phyloP scores from a whole-genome alignment of 768 basidiomycete species.

The Mycena epipterygia region DNA sequence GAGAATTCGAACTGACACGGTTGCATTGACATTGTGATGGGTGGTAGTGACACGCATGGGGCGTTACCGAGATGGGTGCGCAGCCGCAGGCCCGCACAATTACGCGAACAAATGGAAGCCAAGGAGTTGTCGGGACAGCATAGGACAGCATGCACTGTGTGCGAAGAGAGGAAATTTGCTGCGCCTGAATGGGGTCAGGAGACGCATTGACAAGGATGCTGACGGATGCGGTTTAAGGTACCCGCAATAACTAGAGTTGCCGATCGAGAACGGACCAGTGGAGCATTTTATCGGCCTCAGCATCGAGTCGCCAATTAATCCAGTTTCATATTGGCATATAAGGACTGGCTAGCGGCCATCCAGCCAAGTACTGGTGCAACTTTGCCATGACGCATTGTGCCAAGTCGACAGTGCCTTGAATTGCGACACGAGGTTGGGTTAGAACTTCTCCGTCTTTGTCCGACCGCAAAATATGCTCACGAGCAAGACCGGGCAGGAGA shows the following conservation, averaged over 20 bases:
- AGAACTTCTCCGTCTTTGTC: neutral
- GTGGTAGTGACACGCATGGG: neutral
- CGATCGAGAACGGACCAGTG: too few species aligned
- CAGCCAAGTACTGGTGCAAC: too few species aligned
- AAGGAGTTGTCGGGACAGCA: neutral
- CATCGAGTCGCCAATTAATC: too few species aligned
- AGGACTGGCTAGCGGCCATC: too few species aligned
- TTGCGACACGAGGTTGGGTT: neutral
- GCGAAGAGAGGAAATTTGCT: too few species aligned
- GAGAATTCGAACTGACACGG: neutral
- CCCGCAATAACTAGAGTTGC: too few species aligned
- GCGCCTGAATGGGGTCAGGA: neutral
- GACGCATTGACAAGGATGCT: neutral
- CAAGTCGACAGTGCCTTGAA: neutral
- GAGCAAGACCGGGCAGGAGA: neutral
- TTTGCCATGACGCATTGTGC: neutral
- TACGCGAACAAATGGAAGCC: conserved; percentile 2
- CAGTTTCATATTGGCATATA: too few species aligned
- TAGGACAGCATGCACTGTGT: neutral
- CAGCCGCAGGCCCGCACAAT: neutral
- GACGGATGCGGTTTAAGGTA: too few species aligned
- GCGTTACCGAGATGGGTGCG: neutral
- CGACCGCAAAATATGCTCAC: neutral
- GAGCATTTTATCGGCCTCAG: too few species aligned
- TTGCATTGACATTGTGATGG: neutral